Conservation (phyloP, 164 flowering plant species). For the Protea cynaroides region DNA sequence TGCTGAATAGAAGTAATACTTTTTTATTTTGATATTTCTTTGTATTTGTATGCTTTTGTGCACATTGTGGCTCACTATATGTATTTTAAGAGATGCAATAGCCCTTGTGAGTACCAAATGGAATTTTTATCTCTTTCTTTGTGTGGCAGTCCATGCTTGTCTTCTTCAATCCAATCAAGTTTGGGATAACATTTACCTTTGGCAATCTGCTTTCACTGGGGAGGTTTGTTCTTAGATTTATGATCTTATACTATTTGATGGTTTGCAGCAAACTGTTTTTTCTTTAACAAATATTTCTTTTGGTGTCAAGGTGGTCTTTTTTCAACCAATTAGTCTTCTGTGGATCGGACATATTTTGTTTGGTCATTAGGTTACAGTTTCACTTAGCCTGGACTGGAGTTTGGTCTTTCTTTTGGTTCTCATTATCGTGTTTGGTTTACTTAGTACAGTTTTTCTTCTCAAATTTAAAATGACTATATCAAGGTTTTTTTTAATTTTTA, state of each 20-base stretch:
- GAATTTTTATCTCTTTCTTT: conserved; percentile 8
- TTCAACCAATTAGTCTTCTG: neutral
- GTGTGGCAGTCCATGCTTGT: conserved; percentile 78
- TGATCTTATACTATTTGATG: neutral
- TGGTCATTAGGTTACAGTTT: neutral
- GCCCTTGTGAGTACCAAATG: neutral
- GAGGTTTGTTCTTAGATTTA: conserved; percentile 45
- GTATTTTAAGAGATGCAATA: neutral
- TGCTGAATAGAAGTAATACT: too few relatives aligned
- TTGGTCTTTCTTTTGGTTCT: too few relatives aligned
- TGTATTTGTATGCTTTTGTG: too few relatives aligned
- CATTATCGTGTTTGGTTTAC: too few relatives aligned
- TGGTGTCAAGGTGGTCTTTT: neutral
- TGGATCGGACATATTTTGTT: neutral
- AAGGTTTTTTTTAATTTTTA: too few relatives aligned
- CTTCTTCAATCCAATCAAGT: conserved; percentile 87
- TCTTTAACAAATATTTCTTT: neutral
- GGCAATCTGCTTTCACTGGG: conserved; percentile 93
- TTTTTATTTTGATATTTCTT: too few relatives aligned
- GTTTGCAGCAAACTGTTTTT: neutral
- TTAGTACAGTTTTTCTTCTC: too few relatives aligned
- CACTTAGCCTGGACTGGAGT: neutral
- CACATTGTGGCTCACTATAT: neutral
- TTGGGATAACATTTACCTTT: conserved; percentile 77
- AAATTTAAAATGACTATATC: too few relatives aligned